Evolutionary conservation across 1,284 basidiomycete species (phyloP), one percentile per base, ranked within the genome.

Genomic region (Exobasidium cylindrosporum): DNA sequence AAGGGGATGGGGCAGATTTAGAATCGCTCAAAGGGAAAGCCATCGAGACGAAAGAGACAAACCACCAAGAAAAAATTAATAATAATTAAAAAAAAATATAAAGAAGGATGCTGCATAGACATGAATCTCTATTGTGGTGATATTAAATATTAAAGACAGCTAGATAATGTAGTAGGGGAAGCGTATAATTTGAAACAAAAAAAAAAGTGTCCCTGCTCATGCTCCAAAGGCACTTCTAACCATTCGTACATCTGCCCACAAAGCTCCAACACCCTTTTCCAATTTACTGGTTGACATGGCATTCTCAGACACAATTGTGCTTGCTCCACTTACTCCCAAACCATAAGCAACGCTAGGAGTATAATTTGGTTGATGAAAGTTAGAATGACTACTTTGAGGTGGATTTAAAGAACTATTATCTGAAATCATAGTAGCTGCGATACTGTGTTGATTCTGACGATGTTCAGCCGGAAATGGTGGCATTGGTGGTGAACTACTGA

Each of bases 231-330:
- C 56, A 1, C 58, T 67, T 17, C 69, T 56, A 11, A 72, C 69
- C 4, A 72, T 46, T 2, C 69, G 57, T 6, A 72, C 61, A n/a
- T 69, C 67, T 40, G 69, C 35, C 67, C 67, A 72, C 65, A 72
- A 64, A 54, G 63, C 53, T 31, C 53, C 53, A 31, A 55, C 40
- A 3, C 53, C 53, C 29, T 55, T 55, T n/a, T 55, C 29, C 21
- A 55, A 14, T 29, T 28, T 23, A 28, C 26, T 28, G 21, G 14
- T 13, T 21, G 47, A 50, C 4, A 24, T 2, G 21, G 26, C 47
- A 28, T 24, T 21, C n/a, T 50, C 47, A 14, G n/a, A 13, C n/a
- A 24, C n/a, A 50, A 50, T 28, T 23, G 47, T 50, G 26, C 47
- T 50, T 40, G 35, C 35, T 40, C 35, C 35, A 17, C 17, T 10